These are phyloP conservation scores for Typha latifolia DNA, from an alignment of 176 grass and related monocot species.

Conservation along the genomic window DNA sequence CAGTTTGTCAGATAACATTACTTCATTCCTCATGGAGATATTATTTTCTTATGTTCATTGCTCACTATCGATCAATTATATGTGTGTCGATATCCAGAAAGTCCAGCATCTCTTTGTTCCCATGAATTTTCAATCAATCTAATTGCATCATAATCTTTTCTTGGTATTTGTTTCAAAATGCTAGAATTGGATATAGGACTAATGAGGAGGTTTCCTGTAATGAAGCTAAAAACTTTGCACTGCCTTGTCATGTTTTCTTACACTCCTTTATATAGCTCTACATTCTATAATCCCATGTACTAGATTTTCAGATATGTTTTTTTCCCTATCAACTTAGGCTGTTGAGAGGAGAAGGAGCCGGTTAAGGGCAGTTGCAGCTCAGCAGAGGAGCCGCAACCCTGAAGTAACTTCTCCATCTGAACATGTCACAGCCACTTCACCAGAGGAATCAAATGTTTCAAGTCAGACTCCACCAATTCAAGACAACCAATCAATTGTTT, in stretches of 20 bases:
- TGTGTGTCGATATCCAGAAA: neutral
- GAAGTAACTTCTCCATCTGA: constrained; percentile 19
- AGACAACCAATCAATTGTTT: constrained; percentile 7
- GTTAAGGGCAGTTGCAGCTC: constrained; percentile 26
- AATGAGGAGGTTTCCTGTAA: no score
- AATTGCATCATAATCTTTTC: no score
- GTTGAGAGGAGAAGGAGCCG: constrained; percentile 38
- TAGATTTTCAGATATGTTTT: no score
- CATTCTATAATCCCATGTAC: no score
- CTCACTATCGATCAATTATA: neutral
- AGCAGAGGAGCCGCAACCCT: constrained; percentile 19
- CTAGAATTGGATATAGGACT: no score
- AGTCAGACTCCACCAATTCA: constrained; percentile 12
- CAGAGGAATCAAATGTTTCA: constrained; percentile 19
- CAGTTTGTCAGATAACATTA: neutral
- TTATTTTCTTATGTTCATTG: neutral
- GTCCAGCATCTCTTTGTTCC: neutral
- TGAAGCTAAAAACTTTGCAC: no score
- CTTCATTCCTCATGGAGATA: neutral
- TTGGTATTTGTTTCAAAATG: no score
- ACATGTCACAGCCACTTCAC: constrained; percentile 20
- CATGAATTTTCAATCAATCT: no score
- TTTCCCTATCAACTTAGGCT: constrained; percentile 15
- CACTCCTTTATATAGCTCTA: no score
- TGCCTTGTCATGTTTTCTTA: no score